These are phyloP conservation scores for Kodamaea laetipori DNA, from an alignment of 805 yeast species.

Conservation along the genomic window DNA sequence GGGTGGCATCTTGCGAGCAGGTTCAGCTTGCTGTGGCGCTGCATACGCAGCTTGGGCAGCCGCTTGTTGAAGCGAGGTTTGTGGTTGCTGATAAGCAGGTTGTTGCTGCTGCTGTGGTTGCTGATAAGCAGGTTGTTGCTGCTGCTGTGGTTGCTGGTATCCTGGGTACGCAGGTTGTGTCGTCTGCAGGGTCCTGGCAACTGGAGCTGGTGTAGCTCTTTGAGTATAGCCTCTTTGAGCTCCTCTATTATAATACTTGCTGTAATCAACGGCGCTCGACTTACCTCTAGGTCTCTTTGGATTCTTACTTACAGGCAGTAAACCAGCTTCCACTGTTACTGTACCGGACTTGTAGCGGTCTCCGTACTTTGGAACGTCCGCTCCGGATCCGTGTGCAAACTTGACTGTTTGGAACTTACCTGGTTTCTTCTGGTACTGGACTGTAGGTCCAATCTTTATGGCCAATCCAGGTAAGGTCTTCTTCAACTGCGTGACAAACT, in stretches of 20 bases:
- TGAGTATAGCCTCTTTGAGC: constrained; percentile 15
- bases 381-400: constrained; percentile 54
- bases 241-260: constrained; percentile 43
- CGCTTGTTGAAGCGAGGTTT: constrained; percentile 11
- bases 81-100: constrained; percentile 21
- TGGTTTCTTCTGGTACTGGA: constrained; percentile 88
- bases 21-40: constrained; percentile 9
- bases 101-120: constrained; percentile 24
- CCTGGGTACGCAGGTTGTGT: constrained; percentile 21
- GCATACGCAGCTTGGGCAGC: constrained; percentile 10
- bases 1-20: constrained; percentile 17
- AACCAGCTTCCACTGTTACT: constrained; percentile 77
- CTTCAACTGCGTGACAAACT: constrained; percentile 73
- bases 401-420: constrained; percentile 80
- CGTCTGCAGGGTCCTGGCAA: constrained; percentile 16
- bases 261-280: constrained; percentile 41
- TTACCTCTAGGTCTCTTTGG: constrained; percentile 73
- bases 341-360: constrained; percentile 88
- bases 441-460: constrained; percentile 67
- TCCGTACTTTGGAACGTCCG: constrained; percentile 60
- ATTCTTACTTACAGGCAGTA: constrained; percentile 70
- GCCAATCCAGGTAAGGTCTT: constrained; percentile 57
- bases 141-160: constrained; percentile 26
- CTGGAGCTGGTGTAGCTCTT: constrained; percentile 20
- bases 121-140: too few species aligned